phyloP scores from a whole-genome alignment of 768 basidiomycete species.

The Mycena vulgaris region DNA sequence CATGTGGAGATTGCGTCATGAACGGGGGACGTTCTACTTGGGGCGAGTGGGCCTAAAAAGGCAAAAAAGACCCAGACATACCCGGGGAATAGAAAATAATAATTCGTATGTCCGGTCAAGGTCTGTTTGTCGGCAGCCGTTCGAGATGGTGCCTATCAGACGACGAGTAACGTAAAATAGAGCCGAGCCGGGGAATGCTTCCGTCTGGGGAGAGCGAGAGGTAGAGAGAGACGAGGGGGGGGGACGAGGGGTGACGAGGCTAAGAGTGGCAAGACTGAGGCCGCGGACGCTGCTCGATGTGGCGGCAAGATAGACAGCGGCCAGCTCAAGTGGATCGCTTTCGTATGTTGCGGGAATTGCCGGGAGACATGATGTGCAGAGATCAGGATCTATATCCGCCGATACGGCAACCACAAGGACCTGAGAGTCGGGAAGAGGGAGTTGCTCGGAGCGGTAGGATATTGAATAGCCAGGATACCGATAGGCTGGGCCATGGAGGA shows the following conservation, averaged over 20 bases:
- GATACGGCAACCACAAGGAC: constrained; percentile 63
- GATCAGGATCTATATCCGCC: constrained; percentile 62
- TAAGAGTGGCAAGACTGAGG: no score
- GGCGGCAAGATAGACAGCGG: not conserved
- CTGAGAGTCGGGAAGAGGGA: constrained; percentile 46
- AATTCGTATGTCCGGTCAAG: constrained; percentile 17
- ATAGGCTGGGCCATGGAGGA: constrained; percentile 52
- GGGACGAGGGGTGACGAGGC: not conserved
- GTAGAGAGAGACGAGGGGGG: not conserved
- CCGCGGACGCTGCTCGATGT: not conserved
- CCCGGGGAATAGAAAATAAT: constrained; percentile 7
- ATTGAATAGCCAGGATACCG: constrained; percentile 57
- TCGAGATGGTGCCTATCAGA: constrained; percentile 37
- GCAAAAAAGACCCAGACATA: constrained; percentile 26
- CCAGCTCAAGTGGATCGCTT: not conserved
- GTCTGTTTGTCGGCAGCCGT: constrained; percentile 6
- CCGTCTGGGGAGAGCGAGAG: constrained; percentile 7
- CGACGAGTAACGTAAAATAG: constrained; percentile 29
- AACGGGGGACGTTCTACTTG: constrained; percentile 1
- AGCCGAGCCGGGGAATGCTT: constrained; percentile 28
- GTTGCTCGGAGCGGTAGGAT: constrained; percentile 62
- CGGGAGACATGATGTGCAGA: constrained; percentile 30
- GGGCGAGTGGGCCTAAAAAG: not conserved
- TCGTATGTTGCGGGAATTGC: constrained; percentile 9
- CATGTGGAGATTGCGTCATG: constrained; percentile 39